Evolutionary conservation across 2,329 filamentous ascomycete species (phyloP), one percentile per base, ranked within the genome.

Genomic region (Fusarium tjaetaba): DNA sequence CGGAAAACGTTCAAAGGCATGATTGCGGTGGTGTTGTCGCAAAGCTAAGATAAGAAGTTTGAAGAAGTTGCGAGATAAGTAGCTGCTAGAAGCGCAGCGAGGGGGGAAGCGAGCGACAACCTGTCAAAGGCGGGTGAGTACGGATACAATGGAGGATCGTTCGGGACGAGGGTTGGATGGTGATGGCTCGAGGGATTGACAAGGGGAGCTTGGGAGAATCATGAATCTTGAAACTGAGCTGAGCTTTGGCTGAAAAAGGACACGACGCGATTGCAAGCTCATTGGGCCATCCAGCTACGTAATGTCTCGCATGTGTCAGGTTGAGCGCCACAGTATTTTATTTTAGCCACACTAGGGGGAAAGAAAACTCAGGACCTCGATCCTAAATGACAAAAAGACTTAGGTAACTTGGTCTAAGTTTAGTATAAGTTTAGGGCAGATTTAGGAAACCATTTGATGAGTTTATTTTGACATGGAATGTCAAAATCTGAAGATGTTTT

Each of bases 1-100:
- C 89, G 86, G 80, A 91, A 91, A 70, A 89, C 57, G 83, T 90
- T 91, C 77, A 90, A 82, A 70, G 67, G 39, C 81, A 82, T 76
- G 86, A 87, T 89, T 74, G 68, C 51, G 68, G 67, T 70, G 39
- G 46, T 69, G 49, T 61, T 49, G 66, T 64, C 58, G 46, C 63
- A 74, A 68, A 70, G 58, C 62, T 72, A 38, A 61, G 56, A 65
- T 51, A 63, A 56, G 42, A 68, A 68, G 51, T 36, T 41, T 30
- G 43, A 58, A 58, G n/a, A 42, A 56, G 55, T 45, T 49, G 62
- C 14, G 57, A 34, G 16, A 51, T 34, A 45, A 59, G 61, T 48
- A 73, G 69, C 72, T 76, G 76, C 70, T 51, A 41, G 46, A 53
- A 57, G 60, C 63, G 72, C 74, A 75, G 72, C 72, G 56, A 51